Base-by-base conservation (phyloP, 345 rosid species). In the Citrus medica region DNA sequence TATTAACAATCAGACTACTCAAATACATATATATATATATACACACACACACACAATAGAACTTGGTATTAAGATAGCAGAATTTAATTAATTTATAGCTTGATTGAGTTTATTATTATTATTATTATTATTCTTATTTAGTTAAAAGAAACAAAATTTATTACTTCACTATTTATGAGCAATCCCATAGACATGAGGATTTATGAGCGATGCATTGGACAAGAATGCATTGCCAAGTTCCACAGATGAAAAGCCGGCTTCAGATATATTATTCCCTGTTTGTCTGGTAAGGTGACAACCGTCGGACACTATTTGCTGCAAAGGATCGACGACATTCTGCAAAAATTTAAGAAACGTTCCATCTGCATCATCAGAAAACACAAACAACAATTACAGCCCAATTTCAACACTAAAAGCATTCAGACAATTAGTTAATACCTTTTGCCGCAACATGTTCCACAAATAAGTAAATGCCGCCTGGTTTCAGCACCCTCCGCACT, bases 391-490 rank as follows among this genome's bases (percentile, higher is more conserved):
- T 46, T 13, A 46, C 17, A 46, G 51, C 51, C 51, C 51, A 46
- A 46, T 46, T 3, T 46, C 51, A 46, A 13, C 51, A 46, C 51
- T 9, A 4, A n/a, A 67, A 73, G 53, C 9, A 53, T 61, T 74
- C n/a, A 55, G 72, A 1, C 14, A 46, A 46, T 46, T 46, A 46
- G 14, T 69, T 59, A 2, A 17, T 85, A 93, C 98, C 98, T 88
- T 91, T 74, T 2, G 98, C 98, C 48, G 98, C 94, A 69, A 93
- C 95, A 79, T 95, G 98, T 83, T 95, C 98, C 59, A 95, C 88
- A 73, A 95, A 93, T 46, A 93, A 6, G 82, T 89, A 95, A 68
- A 75, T 37, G 76, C 95, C 98, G n/a, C 92, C 93, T 1, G 97
- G 98, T 84, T 84, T 95, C 48, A 95, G 83, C 82, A 92, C 89